These are phyloP conservation scores for Chlamydomonas schloesseri DNA, from an alignment of 139 green algal species.

Conservation along the genomic window DNA sequence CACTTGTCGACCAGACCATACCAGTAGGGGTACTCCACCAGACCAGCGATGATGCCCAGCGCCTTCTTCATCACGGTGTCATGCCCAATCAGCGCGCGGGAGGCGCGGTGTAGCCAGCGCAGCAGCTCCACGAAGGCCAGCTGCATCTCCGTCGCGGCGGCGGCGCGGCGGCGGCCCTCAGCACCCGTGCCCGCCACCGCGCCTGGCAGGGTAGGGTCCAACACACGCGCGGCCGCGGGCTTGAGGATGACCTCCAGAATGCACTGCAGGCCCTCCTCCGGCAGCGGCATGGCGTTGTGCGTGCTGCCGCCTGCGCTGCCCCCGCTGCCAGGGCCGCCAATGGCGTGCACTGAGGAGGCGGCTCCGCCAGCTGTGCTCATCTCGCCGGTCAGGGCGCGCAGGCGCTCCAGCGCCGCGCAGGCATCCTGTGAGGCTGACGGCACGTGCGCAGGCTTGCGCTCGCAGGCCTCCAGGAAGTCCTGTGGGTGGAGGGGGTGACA, in stretches of 20 bases:
- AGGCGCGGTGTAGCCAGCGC: not conserved
- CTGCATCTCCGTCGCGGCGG: not conserved
- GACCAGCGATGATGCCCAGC: not conserved
- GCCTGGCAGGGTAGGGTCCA: not conserved
- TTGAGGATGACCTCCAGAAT: not conserved
- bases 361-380: too few relatives aligned
- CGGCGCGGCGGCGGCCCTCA: not conserved
- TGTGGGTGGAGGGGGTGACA: too few relatives aligned
- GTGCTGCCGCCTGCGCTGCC: too few relatives aligned
- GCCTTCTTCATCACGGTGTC: not conserved
- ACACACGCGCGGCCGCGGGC: not conserved
- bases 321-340: too few relatives aligned
- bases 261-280: not conserved
- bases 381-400: too few relatives aligned
- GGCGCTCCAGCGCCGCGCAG: too few relatives aligned
- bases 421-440: too few relatives aligned
- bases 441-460: too few relatives aligned
- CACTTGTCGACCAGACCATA: not conserved
- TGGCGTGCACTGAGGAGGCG: too few relatives aligned
- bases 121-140: not conserved
- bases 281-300: not conserved
- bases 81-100: not conserved
- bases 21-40: not conserved
- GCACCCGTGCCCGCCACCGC: not conserved
- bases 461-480: too few relatives aligned